Evolutionary conservation across 2,329 filamentous ascomycete species (phyloP), one percentile per base, ranked within the genome.

Genomic region (Colletotrichum sp.): DNA sequence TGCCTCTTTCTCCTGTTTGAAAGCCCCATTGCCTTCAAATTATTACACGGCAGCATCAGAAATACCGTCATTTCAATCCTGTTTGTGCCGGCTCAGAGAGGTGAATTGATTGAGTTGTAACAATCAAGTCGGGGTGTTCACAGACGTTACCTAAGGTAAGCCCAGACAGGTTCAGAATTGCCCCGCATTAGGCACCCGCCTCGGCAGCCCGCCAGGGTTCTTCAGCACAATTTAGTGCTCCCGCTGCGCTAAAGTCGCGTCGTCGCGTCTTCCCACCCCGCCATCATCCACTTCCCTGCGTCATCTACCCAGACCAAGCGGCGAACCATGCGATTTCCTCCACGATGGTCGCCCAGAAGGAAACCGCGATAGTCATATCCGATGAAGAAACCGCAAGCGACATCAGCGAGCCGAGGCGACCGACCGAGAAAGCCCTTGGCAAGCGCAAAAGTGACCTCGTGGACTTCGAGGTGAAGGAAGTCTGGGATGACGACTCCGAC

Each of bases 401-500:
- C 18, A 3, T 36, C 8, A 74, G 52, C 28, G 68, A 70, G 5
- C 15, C 55, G 15, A 55, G 12, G 5, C 16, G 34, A 9, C 18
- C 34, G 5, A 67, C 26, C 32, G 34, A 55, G 3, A 80, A 78
- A 16, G 59, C 78, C 1, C 62, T 77, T 6, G 77, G 79, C 6
- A 88, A 88, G 78, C 82, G 86, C 26, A 89, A 88, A 78, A 78
- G 81, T 5, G 81, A 84, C 4, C 60, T 79, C 12, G 44, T 52
- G n/a, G 81, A 84, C 8, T 79, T 85, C 34, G 83, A 84, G 18
- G 87, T 88, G 72, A 89, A 88, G 78, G 85, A 89, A 2, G 81
- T 85, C n/a, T 91, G 88, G 88, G 90, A 89, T 5, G 91, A 92
- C 72, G 91, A 93, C 44, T 91, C 91, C 2, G 89, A 91, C 30